A percentile compares a stretch with the other conserved stretches of the same genome.
Evolutionary conservation across 306 rosid species (phyloP).

Genomic region (Purshia tridentata): DNA sequence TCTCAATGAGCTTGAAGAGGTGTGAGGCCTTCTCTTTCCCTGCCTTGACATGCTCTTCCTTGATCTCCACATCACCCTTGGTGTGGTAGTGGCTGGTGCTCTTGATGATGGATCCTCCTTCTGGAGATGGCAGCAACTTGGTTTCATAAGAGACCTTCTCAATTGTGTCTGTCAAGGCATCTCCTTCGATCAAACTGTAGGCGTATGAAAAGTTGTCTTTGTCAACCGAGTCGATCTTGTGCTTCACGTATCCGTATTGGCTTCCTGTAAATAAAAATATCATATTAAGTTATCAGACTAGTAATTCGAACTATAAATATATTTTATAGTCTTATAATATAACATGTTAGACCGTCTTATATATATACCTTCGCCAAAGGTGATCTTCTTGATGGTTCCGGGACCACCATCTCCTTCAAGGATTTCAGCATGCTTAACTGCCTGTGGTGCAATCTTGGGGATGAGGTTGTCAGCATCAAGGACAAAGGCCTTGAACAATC

Average conservation of each 20-base stretch:
- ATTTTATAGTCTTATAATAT: too few relatives aligned
- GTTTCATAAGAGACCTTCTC: constrained; percentile 47
- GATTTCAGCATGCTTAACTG: constrained; percentile 39
- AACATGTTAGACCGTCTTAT: too few relatives aligned
- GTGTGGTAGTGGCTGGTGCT: constrained; percentile 35
- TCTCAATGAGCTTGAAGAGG: constrained; percentile 48
- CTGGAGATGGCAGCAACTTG: constrained; percentile 33
- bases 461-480: constrained; percentile 55
- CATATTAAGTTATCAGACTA: too few relatives aligned
- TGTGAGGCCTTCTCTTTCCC: constrained; percentile 40
- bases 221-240: constrained; percentile 39
- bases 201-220: constrained; percentile 25
- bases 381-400: constrained; percentile 60
- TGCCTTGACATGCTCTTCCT: constrained; percentile 32
- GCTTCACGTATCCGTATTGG: constrained; percentile 33
- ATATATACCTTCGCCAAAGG: constrained; percentile 41
- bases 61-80: constrained; percentile 25
- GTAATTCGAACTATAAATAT: neutral
- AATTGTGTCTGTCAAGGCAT: constrained; percentile 27
- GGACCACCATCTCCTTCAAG: constrained; percentile 68
- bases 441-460: constrained; percentile 55
- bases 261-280: constrained; percentile 26
- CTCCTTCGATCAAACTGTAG: constrained; percentile 52
- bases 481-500: constrained; percentile 64
- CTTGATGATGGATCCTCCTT: constrained; percentile 52